These are phyloP conservation scores for Biancaea sappan DNA, from an alignment of 306 rosid genomes.

Conservation along the genomic window DNA sequence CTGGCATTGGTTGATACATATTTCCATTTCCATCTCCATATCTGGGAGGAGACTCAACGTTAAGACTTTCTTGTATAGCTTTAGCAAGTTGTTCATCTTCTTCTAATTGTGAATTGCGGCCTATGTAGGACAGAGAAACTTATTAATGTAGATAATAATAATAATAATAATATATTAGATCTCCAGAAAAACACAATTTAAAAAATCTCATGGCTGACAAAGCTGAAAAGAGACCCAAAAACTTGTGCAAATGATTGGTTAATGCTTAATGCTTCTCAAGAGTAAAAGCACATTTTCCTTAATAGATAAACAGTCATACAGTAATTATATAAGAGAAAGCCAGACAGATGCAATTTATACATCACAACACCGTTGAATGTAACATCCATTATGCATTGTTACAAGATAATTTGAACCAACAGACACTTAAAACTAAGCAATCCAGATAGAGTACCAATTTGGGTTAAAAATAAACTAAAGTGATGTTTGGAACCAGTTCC, in stretches of 20 bases:
- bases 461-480: neutral
- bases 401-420: neutral
- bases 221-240: neutral
- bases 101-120: constrained; percentile 45
- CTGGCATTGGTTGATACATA: constrained; percentile 9
- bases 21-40: constrained; percentile 44
- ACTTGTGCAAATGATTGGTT: neutral
- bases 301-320: constrained; percentile 11
- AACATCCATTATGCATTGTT: neutral
- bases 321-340: neutral
- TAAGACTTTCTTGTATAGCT: constrained; percentile 74
- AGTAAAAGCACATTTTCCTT: constrained; percentile 4
- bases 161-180: neutral
- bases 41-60: constrained; percentile 61
- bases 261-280: neutral
- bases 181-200: neutral
- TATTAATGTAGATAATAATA: neutral
- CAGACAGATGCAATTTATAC: neutral
- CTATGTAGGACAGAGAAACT: neutral
- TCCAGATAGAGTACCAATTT: neutral
- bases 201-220: neutral
- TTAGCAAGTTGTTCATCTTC: constrained; percentile 78
- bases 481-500: neutral
- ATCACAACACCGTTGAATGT: neutral
- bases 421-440: neutral